Conservation (phyloP, 331 rosid genomes). For the Malus hybrid region DNA sequence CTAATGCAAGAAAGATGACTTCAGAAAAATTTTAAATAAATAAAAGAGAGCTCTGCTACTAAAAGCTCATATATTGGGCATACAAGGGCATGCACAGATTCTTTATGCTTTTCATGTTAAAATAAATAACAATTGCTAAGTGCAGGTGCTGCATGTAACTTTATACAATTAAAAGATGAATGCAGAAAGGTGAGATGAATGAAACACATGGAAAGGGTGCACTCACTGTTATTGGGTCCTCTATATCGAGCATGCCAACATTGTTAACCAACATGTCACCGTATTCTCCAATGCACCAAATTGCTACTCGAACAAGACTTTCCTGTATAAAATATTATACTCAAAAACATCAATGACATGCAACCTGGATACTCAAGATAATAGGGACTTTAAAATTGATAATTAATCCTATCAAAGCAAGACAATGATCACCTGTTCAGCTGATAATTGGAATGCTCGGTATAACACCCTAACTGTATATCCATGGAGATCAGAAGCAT, state of each 20-base stretch:
- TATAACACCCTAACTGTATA: slow-evolving; percentile 82
- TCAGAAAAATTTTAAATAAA: background rate
- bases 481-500: slow-evolving; percentile 95
- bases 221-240: slow-evolving; percentile 87
- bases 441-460: slow-evolving; percentile 70
- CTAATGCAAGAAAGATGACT: background rate
- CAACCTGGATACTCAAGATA: slow-evolving; percentile 1
- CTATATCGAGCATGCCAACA: slow-evolving; percentile 75
- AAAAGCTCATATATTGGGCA: background rate
- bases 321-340: slow-evolving; percentile 49
- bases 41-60: background rate
- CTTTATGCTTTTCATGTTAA: background rate
- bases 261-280: slow-evolving; percentile 84
- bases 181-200: background rate
- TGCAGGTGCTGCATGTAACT: too few relatives aligned
- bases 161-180: slow-evolving; percentile 2
- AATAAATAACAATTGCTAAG: background rate
- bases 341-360: background rate
- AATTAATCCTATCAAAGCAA: slow-evolving; percentile 12
- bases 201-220: slow-evolving; percentile 7
- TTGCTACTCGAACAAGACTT: slow-evolving; percentile 91
- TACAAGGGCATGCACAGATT: background rate
- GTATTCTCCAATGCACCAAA: slow-evolving; percentile 98
- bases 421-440: slow-evolving; percentile 66
- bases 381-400: slow-evolving; percentile 7